These are phyloP conservation scores for Populus simonii DNA, from an alignment of 345 rosid species.

Conservation along the genomic window DNA sequence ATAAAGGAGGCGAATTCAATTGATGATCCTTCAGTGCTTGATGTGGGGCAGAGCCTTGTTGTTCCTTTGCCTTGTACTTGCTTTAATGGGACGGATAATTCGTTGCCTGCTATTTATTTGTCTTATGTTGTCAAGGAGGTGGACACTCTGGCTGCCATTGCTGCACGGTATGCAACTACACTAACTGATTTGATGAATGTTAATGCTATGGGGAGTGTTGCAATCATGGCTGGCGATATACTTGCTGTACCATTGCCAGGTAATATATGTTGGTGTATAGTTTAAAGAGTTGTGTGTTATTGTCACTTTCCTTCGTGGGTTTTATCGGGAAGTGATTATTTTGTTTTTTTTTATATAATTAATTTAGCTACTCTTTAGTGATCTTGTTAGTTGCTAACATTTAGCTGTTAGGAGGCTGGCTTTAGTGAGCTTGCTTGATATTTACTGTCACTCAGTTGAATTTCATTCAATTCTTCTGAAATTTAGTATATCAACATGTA, in stretches of 20 bases:
- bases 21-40: conserved; percentile 59
- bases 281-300: not conserved
- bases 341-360: not conserved
- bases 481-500: not conserved
- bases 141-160: conserved; percentile 70
- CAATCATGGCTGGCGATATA: conserved; percentile 68
- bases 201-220: conserved; percentile 84
- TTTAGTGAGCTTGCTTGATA: not conserved
- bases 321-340: not conserved
- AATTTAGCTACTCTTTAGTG: not conserved
- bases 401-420: not conserved
- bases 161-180: conserved; percentile 63
- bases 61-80: conserved; percentile 94
- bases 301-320: not conserved
- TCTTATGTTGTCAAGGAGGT: conserved; percentile 73
- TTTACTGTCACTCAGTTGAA: not conserved
- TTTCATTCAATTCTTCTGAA: not conserved
- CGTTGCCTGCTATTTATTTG: conserved; percentile 72
- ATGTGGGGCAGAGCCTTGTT: conserved; percentile 67
- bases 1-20: conserved; percentile 75
- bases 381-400: not conserved
- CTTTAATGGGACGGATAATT: conserved; percentile 80
- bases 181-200: conserved; percentile 89
- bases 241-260: conserved; percentile 86
- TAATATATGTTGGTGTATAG: conserved; percentile 12